Evolutionary conservation across 2,329 filamentous ascomycete genomes (phyloP).

Genomic region (Didymosphaeria variabile): DNA sequence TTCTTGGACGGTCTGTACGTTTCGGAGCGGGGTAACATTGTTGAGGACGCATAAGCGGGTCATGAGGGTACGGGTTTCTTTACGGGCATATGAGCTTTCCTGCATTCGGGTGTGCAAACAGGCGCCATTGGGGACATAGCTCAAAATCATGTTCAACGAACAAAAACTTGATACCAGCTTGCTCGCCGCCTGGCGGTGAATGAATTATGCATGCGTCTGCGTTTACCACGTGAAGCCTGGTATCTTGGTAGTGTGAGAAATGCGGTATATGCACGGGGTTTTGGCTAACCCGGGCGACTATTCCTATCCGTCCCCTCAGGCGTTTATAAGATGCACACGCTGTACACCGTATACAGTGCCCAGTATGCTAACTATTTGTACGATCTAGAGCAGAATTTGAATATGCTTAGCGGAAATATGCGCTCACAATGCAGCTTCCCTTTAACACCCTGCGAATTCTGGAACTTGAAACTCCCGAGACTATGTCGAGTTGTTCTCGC

Average conservation of each 20-base stretch:
- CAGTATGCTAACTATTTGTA: background rate
- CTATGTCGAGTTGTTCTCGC: background rate
- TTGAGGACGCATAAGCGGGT: slow-evolving; percentile 63
- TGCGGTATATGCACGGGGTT: background rate
- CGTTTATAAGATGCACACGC: background rate
- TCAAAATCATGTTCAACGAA: slow-evolving; percentile 51
- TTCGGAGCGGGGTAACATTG: slow-evolving; percentile 97
- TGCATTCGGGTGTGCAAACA: slow-evolving; percentile 49
- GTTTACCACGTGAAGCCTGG: background rate
- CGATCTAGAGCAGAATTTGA: background rate
- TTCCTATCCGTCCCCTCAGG: background rate
- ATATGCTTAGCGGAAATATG: background rate
- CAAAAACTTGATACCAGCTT: slow-evolving; percentile 36
- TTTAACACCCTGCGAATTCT: background rate
- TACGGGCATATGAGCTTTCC: slow-evolving; percentile 53
- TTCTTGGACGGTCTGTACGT: slow-evolving; percentile 99
- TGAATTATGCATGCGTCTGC: background rate
- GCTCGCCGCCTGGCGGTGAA: background rate
- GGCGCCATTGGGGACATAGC: slow-evolving; percentile 50
- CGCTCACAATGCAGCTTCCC: background rate
- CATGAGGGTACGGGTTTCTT: slow-evolving; percentile 49
- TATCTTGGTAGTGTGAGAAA: background rate
- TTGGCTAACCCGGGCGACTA: background rate
- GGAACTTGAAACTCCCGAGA: background rate
- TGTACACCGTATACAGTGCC: background rate